Base-by-base conservation (phyloP, 2,329 filamentous ascomycete genomes). In the Simplicillium sp. region DNA sequence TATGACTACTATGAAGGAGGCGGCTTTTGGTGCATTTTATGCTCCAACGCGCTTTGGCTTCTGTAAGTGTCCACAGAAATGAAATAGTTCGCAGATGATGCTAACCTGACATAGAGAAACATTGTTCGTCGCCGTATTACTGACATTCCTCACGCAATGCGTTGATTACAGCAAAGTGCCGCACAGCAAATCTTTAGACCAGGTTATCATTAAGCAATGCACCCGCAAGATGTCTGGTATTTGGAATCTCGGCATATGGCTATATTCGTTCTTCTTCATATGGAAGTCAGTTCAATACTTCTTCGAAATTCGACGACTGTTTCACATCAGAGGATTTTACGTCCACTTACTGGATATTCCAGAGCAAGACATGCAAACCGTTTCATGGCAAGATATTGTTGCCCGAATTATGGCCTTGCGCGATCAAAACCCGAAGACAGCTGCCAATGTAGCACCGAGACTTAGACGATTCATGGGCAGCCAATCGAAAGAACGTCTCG, bases 361-460 rank as follows among this genome's bases (percentile, higher is more conserved):
- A 0, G 75, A 78, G 44, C 73, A 82, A 42, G 89, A 96, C 51
- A 92, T 96, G 65, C 89, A 96, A 59, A 94, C 87, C 0, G 84
- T 95, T 38, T 90, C 89, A 6, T 96, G 89, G 89, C 87, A 94
- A 55, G 84, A 92, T 48, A 76, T 95, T 18, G 88, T 96, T 16
- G 84, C 79, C 45, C 82, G 87, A 29, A 73, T 96, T 45, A 94
- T 94, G 77, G 76, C 79, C 7, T 62, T 96, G 16, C 76, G 89
- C 46, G 87, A 95, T 54, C 74, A 86, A 25, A 95, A 96, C 51
- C 80, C 89, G n/a, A 80, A 83, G 46, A 95, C 89, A 13, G 75
- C 75, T 9, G 68, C 62, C 9, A 75, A 73, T 43, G 65, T 78
- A 44, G 70, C 72, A 1, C 64, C 65, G 3, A 64, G 61, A 6